Evolutionary conservation across 2,329 filamentous ascomycete species (phyloP).

Genomic region (Penicillium sp.): DNA sequence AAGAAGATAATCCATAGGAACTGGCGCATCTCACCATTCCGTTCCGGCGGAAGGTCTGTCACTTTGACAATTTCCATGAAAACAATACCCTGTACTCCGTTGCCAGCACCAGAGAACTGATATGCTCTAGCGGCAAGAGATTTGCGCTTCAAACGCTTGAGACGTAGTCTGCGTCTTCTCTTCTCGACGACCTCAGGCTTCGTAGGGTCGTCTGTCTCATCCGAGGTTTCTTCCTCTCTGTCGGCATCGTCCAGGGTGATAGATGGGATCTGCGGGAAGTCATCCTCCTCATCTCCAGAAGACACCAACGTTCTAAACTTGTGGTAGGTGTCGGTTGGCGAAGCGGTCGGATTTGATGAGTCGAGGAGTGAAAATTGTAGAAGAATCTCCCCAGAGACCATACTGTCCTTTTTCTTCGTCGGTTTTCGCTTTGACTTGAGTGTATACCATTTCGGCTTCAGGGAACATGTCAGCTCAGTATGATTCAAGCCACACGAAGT

Average conservation of each 20-base stretch:
- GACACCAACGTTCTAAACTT: conserved; percentile 64
- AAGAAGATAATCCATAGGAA: conserved; percentile 21
- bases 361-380: conserved; percentile 79
- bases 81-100: conserved; percentile 75
- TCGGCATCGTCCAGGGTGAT: conserved; percentile 39
- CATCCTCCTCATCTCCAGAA: conserved; percentile 52
- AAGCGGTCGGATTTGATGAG: conserved; percentile 58
- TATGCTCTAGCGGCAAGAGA: conserved; percentile 71
- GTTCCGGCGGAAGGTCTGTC: conserved; percentile 83
- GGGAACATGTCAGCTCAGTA: too few species aligned
- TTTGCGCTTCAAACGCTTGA: conserved; percentile 62
- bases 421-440: conserved; percentile 69
- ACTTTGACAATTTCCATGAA: conserved; percentile 85
- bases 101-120: conserved; percentile 72
- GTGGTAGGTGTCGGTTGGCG: conserved; percentile 61
- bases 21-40: too few species aligned
- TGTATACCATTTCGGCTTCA: conserved; percentile 68
- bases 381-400: conserved; percentile 82
- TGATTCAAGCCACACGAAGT: too few species aligned
- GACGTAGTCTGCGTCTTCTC: conserved; percentile 57
- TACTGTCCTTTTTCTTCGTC: conserved; percentile 56
- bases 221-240: conserved; percentile 48
- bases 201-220: conserved; percentile 57
- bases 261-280: conserved; percentile 31
- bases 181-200: conserved; percentile 61